Conservation (phyloP, 306 rosid genomes). For the Dicorynia guianensis region DNA sequence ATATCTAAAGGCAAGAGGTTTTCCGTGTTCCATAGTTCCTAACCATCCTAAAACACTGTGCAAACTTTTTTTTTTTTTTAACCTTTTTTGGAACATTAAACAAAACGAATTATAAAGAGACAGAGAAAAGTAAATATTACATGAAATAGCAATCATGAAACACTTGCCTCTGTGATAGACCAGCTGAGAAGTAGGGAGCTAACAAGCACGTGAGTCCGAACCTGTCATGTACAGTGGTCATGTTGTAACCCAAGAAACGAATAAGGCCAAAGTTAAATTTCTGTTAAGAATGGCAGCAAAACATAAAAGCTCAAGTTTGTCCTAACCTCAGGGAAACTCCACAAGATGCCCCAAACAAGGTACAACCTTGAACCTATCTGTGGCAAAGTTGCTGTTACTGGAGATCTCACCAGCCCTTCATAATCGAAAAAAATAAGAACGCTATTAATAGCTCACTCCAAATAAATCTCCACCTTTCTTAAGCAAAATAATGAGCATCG, state of each 20-base stretch:
- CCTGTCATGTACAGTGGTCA: conserved; percentile 51
- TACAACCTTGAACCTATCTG: conserved; percentile 80
- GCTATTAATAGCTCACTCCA: conserved; percentile 18
- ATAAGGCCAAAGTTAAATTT: not conserved
- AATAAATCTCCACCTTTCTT: conserved; percentile 5
- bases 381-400: conserved; percentile 82
- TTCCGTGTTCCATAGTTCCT: not conserved
- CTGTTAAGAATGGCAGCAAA: conserved; percentile 12
- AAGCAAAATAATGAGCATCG: conserved; percentile 5
- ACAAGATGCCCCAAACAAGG: conserved; percentile 82
- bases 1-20: conserved; percentile 22
- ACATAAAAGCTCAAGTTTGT: not conserved
- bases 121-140: not conserved
- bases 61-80: not conserved
- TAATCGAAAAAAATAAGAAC: not conserved
- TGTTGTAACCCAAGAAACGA: conserved; percentile 8
- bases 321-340: conserved; percentile 78
- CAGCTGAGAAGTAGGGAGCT: conserved; percentile 77
- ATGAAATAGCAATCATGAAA: conserved; percentile 19
- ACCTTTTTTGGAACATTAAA: conserved; percentile 10
- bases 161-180: conserved; percentile 88
- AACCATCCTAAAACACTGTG: not conserved
- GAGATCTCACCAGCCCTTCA: conserved; percentile 87
- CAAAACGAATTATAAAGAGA: conserved; percentile 11
- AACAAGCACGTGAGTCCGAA: conserved; percentile 63